A percentile compares a stretch with the other conserved stretches of the same genome.
phyloP scores from a whole-genome alignment of 2,329 filamentous ascomycete species.

The Leptographium procerum region DNA sequence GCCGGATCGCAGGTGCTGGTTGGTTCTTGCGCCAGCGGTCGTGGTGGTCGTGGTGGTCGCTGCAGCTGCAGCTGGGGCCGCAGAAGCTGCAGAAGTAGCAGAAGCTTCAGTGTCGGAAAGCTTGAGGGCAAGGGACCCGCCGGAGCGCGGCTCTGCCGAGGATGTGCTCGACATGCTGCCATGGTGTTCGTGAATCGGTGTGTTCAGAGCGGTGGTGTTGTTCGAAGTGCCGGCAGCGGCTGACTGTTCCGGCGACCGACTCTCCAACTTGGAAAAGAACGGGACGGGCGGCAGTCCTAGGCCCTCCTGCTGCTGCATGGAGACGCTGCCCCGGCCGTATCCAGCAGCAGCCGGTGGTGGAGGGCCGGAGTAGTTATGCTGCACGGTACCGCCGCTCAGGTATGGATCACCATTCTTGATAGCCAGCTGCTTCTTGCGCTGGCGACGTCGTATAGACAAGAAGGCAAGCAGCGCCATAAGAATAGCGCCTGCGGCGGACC shows the following conservation, averaged over 20 bases:
- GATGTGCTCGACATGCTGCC: constrained; percentile 1
- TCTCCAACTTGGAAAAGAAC: background rate
- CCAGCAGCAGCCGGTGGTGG: constrained; percentile 4
- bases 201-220: background rate
- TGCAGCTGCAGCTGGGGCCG: too few relatives aligned
- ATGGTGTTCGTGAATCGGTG: background rate
- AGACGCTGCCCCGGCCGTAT: background rate
- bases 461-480: constrained; percentile 2
- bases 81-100: background rate
- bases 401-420: constrained; percentile 22
- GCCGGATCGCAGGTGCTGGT: constrained; percentile 5
- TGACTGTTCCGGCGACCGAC: background rate
- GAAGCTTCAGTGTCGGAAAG: background rate
- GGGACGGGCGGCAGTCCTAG: constrained; percentile 11
- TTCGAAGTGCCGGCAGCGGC: background rate
- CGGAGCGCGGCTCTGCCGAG: background rate
- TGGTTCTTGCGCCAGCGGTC: background rate
- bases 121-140: background rate
- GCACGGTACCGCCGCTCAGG: constrained; percentile 18
- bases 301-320: background rate
- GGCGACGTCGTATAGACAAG: background rate
- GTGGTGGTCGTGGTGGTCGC: too few relatives aligned
- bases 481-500: constrained; percentile 5
- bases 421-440: background rate
- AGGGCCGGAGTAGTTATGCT: constrained; percentile 6